A percentile compares a stretch with the other conserved stretches of the same genome.
Evolutionary conservation across 2,329 filamentous ascomycete genomes (phyloP).

Genomic region (Colletotrichum cordylinicola): DNA sequence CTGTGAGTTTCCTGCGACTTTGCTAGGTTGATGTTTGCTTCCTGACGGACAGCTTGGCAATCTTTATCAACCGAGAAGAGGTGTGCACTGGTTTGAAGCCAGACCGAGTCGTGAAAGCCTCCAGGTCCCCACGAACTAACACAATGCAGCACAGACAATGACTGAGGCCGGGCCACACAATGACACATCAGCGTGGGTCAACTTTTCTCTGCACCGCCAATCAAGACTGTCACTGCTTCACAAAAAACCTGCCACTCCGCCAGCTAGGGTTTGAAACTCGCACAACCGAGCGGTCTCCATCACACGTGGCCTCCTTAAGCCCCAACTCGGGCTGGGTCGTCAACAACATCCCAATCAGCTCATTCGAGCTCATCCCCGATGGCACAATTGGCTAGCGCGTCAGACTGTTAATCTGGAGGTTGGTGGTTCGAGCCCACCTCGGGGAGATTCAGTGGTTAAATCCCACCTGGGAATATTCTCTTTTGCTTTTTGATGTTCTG

Average conservation of each 20-base stretch:
- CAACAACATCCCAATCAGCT: not conserved
- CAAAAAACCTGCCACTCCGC: not conserved
- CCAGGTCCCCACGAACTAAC: not conserved
- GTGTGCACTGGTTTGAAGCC: not conserved
- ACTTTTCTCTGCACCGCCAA: not conserved
- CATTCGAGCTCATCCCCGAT: conserved; percentile 18
- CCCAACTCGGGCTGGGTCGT: not conserved
- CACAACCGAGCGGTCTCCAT: not conserved
- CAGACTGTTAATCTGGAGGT: conserved; percentile 24
- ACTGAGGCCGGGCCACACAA: not conserved
- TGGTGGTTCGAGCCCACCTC: conserved; percentile 24
- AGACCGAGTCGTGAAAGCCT: not conserved
- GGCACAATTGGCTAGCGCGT: conserved; percentile 24
- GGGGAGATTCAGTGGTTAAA: conserved; percentile 14
- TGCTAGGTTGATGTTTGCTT: fast-evolving
- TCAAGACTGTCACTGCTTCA: not conserved
- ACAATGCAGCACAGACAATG: not conserved
- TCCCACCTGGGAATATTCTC: fast-evolving
- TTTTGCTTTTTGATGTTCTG: not conserved
- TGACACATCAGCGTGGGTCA: not conserved
- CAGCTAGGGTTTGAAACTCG: not conserved
- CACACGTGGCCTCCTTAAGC: not conserved
- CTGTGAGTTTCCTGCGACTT: not conserved
- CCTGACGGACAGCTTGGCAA: not conserved
- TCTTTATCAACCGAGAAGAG: not conserved